Base-by-base conservation (phyloP, 2,329 filamentous ascomycete species). In the Albifimbria verrucaria region DNA sequence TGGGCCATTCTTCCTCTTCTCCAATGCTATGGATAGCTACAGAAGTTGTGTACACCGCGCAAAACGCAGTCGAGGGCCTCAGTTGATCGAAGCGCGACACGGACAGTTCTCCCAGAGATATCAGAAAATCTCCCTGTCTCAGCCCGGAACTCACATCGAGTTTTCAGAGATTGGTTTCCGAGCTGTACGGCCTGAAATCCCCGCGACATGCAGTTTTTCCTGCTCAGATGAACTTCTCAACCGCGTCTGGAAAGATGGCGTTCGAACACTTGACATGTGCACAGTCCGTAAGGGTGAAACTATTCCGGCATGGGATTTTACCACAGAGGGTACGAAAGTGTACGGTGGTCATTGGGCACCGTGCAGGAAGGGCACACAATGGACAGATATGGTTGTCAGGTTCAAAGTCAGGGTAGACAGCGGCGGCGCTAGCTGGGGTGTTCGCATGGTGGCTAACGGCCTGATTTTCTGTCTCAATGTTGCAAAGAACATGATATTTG, bases 1-100 rank as follows among this genome's bases (percentile, higher is more conserved):
- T 15, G 39, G 39, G 1, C 49, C 24, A 4, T 50, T 50, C 18
- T 45, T 44, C 20, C 24, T 44, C n/a, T 50, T 44, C 21, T 44
- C 49, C 6, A 50, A 50, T 32, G 49, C 49, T n/a, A 50, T 50
- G 23, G 39, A 50, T 41, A 43, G 28, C 22, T 50, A 50, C 15
- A 11, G 49, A 24, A 49, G 21, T 21, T 32, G 26, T 15, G 26
- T 32, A 32, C 26, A 32, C 15, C 9, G 26, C 26, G 26, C 26
- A 32, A 15, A 32, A 32, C 26, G 15, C 15, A 32, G 26, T 15
- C 7, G 26, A 32, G 26, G 9, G 26, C 26, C 26, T 32, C 26
- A 32, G 26, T 32, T 32, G 15, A 15, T 32, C 26, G 15, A 32
- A 32, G 26, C 26, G 15, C 26, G 26, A 32, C 26, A 32, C 26